A percentile compares a stretch with the other conserved stretches of the same genome.
Conservation (phyloP, 108 stramenopile genomes). For the Fragilaria crotonensis region DNA sequence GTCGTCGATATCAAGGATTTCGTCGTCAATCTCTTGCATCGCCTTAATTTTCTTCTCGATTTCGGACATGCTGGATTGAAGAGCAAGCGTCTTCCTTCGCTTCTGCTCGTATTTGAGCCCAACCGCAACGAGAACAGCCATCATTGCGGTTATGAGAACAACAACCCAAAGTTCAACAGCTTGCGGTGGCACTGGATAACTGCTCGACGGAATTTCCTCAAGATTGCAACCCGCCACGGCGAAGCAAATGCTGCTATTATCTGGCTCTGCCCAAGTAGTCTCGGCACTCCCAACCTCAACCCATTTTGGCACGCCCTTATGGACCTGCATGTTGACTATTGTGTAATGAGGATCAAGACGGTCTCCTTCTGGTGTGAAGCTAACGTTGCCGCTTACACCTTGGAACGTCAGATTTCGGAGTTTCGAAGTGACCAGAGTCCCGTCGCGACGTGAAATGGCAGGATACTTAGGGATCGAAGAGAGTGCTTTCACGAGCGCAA, state of each 20-base stretch:
- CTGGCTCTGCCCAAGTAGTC: background rate
- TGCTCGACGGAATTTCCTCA: background rate
- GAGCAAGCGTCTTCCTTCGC: background rate
- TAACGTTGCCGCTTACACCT: constrained; percentile 7
- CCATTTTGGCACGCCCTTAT: background rate
- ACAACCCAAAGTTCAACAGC: background rate
- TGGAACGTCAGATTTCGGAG: background rate
- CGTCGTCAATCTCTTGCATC: too few species aligned
- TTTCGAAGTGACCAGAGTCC: background rate
- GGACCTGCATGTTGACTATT: background rate
- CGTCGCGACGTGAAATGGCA: constrained; percentile 5
- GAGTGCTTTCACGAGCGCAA: constrained; percentile 4
- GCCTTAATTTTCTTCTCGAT: background rate
- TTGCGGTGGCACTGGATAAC: constrained; percentile 2
- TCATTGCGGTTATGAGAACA: constrained; percentile 2
- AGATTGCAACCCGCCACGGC: constrained; percentile 1
- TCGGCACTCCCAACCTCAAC: background rate
- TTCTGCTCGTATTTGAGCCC: background rate
- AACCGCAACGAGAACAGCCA: background rate
- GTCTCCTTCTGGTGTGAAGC: constrained; percentile 8
- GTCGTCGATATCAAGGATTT: too few species aligned
- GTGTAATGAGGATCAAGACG: constrained; percentile 7
- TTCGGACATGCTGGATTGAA: too few species aligned
- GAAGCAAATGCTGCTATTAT: constrained; percentile 1
- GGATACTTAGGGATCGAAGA: background rate